Conservation (phyloP, 495 filamentous ascomycete species). For the Lophium mytilinum region DNA sequence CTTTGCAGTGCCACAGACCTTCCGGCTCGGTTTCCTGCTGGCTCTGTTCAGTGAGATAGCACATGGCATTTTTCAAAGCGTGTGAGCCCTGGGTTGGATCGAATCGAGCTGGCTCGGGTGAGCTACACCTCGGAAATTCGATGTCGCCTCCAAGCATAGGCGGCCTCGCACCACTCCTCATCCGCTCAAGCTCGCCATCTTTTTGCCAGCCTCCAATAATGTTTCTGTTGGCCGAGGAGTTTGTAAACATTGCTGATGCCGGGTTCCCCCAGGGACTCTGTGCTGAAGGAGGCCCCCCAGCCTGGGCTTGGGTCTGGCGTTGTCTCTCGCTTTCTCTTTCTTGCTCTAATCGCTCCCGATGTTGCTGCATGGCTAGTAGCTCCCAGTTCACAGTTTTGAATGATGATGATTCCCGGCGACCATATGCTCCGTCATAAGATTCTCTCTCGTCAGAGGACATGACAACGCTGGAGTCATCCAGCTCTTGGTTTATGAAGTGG, state of each 20-base stretch:
- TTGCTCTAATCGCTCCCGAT: slow-evolving; percentile 35
- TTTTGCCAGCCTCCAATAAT: slow-evolving; percentile 36
- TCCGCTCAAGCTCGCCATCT: slow-evolving; percentile 40
- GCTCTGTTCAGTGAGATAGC: slow-evolving; percentile 40
- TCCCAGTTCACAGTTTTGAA: slow-evolving; percentile 35
- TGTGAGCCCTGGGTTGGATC: slow-evolving; percentile 47
- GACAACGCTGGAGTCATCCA: slow-evolving; percentile 31
- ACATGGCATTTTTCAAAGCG: slow-evolving; percentile 38
- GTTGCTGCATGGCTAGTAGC: slow-evolving; percentile 37
- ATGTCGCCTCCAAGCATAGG: slow-evolving; percentile 80
- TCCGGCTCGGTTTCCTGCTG: slow-evolving; percentile 16
- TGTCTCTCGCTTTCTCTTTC: slow-evolving; percentile 20
- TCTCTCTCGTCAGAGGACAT: slow-evolving; percentile 24
- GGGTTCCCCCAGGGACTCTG: slow-evolving; percentile 27
- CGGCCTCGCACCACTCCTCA: slow-evolving; percentile 52
- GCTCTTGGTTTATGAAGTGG: slow-evolving; percentile 50
- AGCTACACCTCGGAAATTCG: slow-evolving; percentile 64
- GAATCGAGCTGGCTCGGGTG: slow-evolving; percentile 71
- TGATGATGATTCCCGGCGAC: slow-evolving; percentile 23
- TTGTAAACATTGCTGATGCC: slow-evolving; percentile 21
- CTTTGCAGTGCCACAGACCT: slow-evolving; percentile 31
- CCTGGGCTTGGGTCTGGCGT: slow-evolving; percentile 29
- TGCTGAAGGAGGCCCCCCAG: slow-evolving; percentile 42
- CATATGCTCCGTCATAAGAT: neutral
- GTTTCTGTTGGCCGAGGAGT: slow-evolving; percentile 15